Evolutionary conservation across 257 asterid genomes (phyloP), one percentile per base, ranked within the genome.

Genomic region (Solanum arcanum): DNA sequence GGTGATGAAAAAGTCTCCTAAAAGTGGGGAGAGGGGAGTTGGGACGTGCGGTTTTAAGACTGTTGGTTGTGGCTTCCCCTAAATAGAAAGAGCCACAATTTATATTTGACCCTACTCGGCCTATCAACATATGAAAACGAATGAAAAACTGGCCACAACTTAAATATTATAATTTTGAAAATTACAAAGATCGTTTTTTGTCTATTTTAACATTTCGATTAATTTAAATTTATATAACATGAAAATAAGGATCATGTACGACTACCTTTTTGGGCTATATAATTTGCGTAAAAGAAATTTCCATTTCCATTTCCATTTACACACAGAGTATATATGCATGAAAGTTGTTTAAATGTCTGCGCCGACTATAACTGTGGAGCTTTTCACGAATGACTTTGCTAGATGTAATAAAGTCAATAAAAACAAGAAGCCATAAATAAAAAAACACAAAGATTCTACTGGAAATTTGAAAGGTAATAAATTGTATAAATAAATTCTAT

Each of bases 261-360:
- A 27, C 37, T 29, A 69, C 41, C 12, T 14, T 25, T 66, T 66
- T 23, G 75, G 21, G 39, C 1, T 5, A 68, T 68, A 31, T 70
- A 31, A 70, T 18, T 18, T 31, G 42, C 8, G 76, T 14, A 8
- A 69, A 3, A 69, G 41, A 29, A 15, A 69, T 69, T 62, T 62
- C n/a, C 14, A 60, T 13, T 35, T 35, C 7, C 39, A 69, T 69
- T 27, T 33, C 2, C 59, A 49, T 52, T 52, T 52, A 56, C 64
- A 56, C 1, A 33, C 39, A 37, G 11, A 7, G 64, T 56, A 7
- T 15, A 14, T 69, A 69, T 69, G 21, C n/a, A 3, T 69, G 41
- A 69, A 69, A 69, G n/a, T 15, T 69, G 76, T 69, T 69, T 68
- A 15, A 70, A 70, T 73, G 81, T 73, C 81, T 37, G 81, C 81